Evolutionary conservation across 306 rosid genomes (phyloP), one percentile per base, ranked within the genome.

Genomic region (Geum urbanum): DNA sequence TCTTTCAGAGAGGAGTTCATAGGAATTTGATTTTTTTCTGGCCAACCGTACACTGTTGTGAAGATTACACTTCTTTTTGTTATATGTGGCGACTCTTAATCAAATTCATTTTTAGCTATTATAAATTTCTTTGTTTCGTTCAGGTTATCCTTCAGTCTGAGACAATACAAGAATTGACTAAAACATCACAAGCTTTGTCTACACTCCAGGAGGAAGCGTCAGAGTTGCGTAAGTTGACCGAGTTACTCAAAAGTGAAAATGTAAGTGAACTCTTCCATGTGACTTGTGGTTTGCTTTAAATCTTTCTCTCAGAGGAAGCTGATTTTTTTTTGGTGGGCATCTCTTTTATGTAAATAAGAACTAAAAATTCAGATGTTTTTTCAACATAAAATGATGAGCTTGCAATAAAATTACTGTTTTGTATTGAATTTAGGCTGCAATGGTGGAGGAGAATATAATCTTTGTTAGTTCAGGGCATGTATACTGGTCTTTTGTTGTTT

Each of bases 111-210:
- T 32, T 5, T 41, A 11, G 19, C 43, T 73, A 18, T 37, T 60
- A 5, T 2, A 10, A 41, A 61, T 12, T 71, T 27, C 62, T 63
- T 64, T 15, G 14, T 69, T 32, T 77, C 56, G 37, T 10, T 53
- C 84, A 94, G 99, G 99, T 91, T 77, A 77, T 89, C 77, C 99
- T 94, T 65, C 97, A 88, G 82, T 94, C 99, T 0, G 97, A 94
- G 82, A 91, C 99, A 50, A 90, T 94, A 69, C 97, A 90, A 62
- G 99, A 94, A 84, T 78, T 94, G 83, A 94, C 86, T 10, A 88
- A 85, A 89, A 91, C 96, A 15, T 94, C 99, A 4, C 82, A 85
- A 74, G 80, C 84, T n/a, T 81, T 94, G 74, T 87, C 91, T 55
- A 63, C 71, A 63, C 86, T 87, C 60, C 97, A 86, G 74, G 86